phyloP scores from a whole-genome alignment of 129 eudicot species.

The Pseudognaphalium luteoalbum region DNA sequence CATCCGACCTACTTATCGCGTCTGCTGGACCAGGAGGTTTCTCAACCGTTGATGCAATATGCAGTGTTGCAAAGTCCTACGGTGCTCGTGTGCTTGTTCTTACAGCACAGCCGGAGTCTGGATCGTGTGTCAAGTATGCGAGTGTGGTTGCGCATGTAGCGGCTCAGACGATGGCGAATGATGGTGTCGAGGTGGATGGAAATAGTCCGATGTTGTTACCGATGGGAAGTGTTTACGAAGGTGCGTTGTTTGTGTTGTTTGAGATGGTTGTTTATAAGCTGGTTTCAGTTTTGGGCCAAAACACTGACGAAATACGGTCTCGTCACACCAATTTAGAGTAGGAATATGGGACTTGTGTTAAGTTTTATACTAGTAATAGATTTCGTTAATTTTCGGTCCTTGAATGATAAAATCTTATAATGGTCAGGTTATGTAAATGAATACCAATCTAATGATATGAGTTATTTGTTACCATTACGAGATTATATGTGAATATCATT shows the following conservation, averaged over 20 bases:
- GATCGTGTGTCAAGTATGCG: slow-evolving; percentile 46
- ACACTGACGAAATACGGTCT: slow-evolving; percentile 57
- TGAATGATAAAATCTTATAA: too few species aligned
- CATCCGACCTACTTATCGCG: slow-evolving; percentile 82
- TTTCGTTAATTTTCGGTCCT: neutral
- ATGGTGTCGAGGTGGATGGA: slow-evolving; percentile 32
- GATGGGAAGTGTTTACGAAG: slow-evolving; percentile 94
- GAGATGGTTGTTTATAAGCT: slow-evolving; percentile 80
- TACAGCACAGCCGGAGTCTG: slow-evolving; percentile 70
- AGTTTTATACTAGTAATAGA: neutral
- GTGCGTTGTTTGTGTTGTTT: slow-evolving; percentile 90
- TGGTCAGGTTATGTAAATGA: too few species aligned
- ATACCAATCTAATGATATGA: too few species aligned
- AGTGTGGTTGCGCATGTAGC: slow-evolving; percentile 64
- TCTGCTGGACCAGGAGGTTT: slow-evolving; percentile 96
- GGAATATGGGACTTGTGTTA: neutral
- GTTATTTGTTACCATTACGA: too few species aligned
- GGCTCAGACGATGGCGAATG: slow-evolving; percentile 95
- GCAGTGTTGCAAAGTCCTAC: slow-evolving; percentile 56
- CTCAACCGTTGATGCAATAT: slow-evolving; percentile 85
- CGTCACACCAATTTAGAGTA: slow-evolving; percentile 93
- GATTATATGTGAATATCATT: too few species aligned
- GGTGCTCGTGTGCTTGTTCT: slow-evolving; percentile 70
- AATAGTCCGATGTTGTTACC: slow-evolving; percentile 61
- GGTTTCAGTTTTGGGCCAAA: slow-evolving; percentile 56